A percentile compares a stretch with the other conserved stretches of the same genome.
These are phyloP conservation scores for Clonostachys chloroleuca DNA, from an alignment of 2,329 filamentous ascomycete species.

Conservation along the genomic window DNA sequence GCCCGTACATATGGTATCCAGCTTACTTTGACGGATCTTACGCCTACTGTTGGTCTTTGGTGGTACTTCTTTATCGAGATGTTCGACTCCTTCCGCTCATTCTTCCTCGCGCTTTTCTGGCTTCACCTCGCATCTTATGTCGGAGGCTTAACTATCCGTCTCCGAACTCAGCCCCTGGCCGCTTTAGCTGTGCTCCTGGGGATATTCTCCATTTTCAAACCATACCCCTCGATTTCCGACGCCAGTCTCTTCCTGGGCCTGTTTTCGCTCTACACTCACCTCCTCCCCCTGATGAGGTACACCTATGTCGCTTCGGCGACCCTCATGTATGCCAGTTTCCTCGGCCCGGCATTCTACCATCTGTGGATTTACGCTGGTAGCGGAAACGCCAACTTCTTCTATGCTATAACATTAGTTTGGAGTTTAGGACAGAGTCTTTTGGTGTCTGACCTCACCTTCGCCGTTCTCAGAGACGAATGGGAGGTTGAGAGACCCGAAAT, in stretches of 20 bases:
- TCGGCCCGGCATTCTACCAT: slow-evolving; percentile 94
- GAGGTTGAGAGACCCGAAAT: slow-evolving; percentile 88
- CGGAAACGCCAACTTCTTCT: slow-evolving; percentile 99
- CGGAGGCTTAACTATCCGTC: slow-evolving; percentile 75
- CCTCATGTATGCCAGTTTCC: slow-evolving; percentile 79
- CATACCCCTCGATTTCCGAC: slow-evolving; percentile 91
- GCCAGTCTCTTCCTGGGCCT: slow-evolving; percentile 80
- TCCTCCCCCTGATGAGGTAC: slow-evolving; percentile 92
- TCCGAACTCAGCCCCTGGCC: slow-evolving; percentile 82
- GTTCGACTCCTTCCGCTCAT: slow-evolving; percentile 95
- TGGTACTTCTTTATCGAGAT: slow-evolving; percentile 99
- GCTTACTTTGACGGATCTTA: slow-evolving; percentile 84
- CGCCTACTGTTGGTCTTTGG: slow-evolving; percentile 94
- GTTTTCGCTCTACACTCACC: slow-evolving; percentile 81
- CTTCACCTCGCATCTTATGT: slow-evolving; percentile 90
- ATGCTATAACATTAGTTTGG: slow-evolving; percentile 98
- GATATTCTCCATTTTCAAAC: slow-evolving; percentile 92
- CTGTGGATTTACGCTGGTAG: slow-evolving; percentile 98
- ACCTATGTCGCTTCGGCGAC: slow-evolving; percentile 81
- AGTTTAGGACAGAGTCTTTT: slow-evolving; percentile 84
- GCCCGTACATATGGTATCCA: slow-evolving; percentile 89
- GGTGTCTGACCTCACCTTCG: slow-evolving; percentile 83
- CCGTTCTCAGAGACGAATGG: slow-evolving; percentile 87
- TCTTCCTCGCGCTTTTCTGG: slow-evolving; percentile 98
- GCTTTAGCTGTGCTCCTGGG: slow-evolving; percentile 81